phyloP scores from a whole-genome alignment of 345 rosid genomes.

The Melaleuca alternifolia region DNA sequence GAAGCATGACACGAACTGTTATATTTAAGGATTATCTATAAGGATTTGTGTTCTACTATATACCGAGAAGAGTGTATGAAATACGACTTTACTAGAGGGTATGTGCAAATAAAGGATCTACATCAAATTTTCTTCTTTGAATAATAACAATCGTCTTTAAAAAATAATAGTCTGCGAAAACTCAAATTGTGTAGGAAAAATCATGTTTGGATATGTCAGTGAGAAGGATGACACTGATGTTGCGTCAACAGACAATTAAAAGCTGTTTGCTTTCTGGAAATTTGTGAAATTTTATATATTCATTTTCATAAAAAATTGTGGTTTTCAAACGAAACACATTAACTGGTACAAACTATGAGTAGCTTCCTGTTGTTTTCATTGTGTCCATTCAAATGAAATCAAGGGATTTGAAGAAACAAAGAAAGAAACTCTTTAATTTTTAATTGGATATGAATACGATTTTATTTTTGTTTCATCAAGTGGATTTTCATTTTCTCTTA shows the following conservation, averaged over 20 bases:
- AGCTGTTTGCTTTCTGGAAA: neutral
- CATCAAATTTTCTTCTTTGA: neutral
- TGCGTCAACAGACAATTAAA: neutral
- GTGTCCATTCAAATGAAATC: neutral
- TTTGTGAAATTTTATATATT: neutral
- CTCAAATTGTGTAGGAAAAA: neutral
- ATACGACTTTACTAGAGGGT: neutral
- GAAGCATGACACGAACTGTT: neutral
- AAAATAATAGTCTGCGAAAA: neutral
- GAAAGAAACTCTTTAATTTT: neutral
- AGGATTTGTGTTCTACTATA: neutral
- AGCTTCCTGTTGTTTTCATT: neutral
- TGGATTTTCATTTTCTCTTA: neutral
- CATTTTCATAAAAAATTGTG: neutral
- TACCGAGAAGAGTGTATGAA: neutral
- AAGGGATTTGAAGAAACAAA: neutral
- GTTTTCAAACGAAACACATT: neutral
- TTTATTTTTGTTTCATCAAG: neutral
- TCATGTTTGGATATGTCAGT: neutral
- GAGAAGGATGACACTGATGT: neutral
- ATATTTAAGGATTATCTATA: neutral
- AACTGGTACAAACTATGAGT: neutral
- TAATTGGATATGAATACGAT: neutral
- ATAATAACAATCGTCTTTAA: neutral
- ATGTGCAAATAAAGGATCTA: neutral